A percentile compares a stretch with the other conserved stretches of the same genome.
phyloP scores from a whole-genome alignment of 1,139 yeast genomes.

The Sugiyamaella xylanicola region DNA sequence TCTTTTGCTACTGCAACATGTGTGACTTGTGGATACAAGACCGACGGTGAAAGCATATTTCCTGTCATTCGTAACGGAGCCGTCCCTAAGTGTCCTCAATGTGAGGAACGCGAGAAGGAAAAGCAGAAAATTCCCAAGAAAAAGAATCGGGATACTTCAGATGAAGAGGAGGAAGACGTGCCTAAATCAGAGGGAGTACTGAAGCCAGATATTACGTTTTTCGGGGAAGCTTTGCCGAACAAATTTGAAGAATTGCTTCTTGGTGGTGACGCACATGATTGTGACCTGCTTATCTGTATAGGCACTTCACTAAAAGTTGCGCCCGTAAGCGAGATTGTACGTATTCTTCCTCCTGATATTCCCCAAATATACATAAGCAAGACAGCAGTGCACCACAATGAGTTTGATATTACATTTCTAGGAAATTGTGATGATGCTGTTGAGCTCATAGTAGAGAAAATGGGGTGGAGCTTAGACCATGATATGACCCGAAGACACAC shows the following conservation, averaged over 20 bases:
- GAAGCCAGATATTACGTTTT: conserved; percentile 95
- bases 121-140: conserved; percentile 20
- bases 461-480: conserved; percentile 74
- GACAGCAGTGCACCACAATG: conserved; percentile 75
- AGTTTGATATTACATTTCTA: conserved; percentile 76
- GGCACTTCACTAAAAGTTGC: conserved; percentile 96
- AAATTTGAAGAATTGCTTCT: conserved; percentile 58
- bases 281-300: conserved; percentile 82
- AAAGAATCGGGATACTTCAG: conserved; percentile 4
- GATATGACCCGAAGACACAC: conserved; percentile 42
- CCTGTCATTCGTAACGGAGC: conserved; percentile 60
- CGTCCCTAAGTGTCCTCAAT: conserved; percentile 73
- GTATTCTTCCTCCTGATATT: conserved; percentile 63
- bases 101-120: conserved; percentile 41
- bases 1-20: conserved; percentile 93
- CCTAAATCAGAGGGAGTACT: conserved; percentile 60
- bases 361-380: conserved; percentile 85
- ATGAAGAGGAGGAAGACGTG: conserved; percentile 34
- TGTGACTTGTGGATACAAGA: conserved; percentile 69
- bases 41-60: conserved; percentile 69
- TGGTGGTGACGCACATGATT: conserved; percentile 51
- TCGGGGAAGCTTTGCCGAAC: conserved; percentile 86
- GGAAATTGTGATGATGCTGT: conserved; percentile 92
- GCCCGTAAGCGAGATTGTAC: conserved; percentile 93
- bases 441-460: conserved; percentile 57